Evolutionary conservation across 2,329 filamentous ascomycete genomes (phyloP).

Genomic region (Thielaviopsis musarum): DNA sequence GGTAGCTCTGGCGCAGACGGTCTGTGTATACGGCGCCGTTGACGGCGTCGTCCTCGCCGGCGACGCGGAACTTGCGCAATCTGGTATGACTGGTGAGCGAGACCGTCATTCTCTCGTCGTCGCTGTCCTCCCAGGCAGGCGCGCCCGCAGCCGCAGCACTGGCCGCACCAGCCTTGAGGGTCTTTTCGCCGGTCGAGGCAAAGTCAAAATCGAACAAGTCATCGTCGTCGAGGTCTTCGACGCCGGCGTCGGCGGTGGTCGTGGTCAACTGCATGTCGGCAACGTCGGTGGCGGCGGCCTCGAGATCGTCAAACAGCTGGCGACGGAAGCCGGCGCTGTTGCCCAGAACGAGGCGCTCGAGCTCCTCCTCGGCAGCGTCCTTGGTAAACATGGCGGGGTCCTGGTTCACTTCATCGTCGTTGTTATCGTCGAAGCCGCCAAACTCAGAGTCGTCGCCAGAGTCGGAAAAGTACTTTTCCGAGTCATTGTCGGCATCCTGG

Average conservation of each 20-base stretch:
- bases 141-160: constrained; percentile 20
- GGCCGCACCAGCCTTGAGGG: constrained; percentile 15
- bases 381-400: constrained; percentile 35
- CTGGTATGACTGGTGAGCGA: constrained; percentile 63
- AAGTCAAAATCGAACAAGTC: constrained; percentile 72
- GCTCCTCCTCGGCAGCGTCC: constrained; percentile 67
- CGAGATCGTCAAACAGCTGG: constrained; percentile 40
- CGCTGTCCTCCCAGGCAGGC: constrained; percentile 82
- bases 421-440: constrained; percentile 18
- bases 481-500: constrained; percentile 2
- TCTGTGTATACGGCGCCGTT: constrained; percentile 72
- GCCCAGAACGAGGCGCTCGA: constrained; percentile 79
- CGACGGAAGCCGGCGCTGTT: constrained; percentile 68
- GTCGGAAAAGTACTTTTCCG: constrained; percentile 18
- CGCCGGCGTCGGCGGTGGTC: constrained; percentile 25
- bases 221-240: constrained; percentile 54
- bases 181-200: constrained; percentile 23
- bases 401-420: constrained; percentile 14
- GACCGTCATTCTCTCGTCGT: constrained; percentile 74
- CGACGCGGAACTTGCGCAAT: constrained; percentile 66
- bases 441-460: constrained; percentile 13
- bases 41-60: constrained; percentile 71
- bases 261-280: constrained; percentile 22
- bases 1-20: constrained; percentile 63
- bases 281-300: constrained; percentile 14